phyloP scores from a whole-genome alignment of 805 yeast genomes.

The Candida railenensis region DNA sequence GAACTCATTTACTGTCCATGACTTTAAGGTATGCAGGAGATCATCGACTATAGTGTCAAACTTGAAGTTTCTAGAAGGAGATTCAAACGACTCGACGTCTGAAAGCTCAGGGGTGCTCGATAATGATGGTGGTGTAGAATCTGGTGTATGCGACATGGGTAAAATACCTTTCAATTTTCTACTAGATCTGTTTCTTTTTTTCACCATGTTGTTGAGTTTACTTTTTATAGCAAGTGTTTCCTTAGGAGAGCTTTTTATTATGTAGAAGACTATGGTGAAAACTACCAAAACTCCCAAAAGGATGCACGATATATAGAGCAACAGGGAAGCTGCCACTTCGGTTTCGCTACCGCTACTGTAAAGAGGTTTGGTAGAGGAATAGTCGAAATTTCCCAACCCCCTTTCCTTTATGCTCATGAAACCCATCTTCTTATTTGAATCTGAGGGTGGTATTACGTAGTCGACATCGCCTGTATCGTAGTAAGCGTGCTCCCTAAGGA shows the following conservation, averaged over 20 bases:
- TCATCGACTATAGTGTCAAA: conserved; percentile 2
- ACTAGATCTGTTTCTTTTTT: neutral
- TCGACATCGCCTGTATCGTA: conserved; percentile 27
- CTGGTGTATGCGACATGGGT: neutral
- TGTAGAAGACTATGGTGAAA: neutral
- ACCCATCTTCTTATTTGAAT: neutral
- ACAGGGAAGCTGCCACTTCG: no score
- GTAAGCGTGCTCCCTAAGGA: conserved; percentile 25
- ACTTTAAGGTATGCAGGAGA: conserved; percentile 2
- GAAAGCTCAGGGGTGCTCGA: conserved; percentile 4
- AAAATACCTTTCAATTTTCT: neutral
- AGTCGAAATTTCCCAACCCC: conserved; percentile 3
- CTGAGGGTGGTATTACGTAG: neutral
- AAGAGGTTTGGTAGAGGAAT: neutral
- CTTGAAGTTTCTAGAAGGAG: neutral
- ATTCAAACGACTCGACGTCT: neutral
- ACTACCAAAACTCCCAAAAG: neutral
- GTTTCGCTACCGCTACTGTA: no score
- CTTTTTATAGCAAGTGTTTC: neutral
- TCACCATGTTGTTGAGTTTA: neutral
- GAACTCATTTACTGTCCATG: conserved; percentile 1
- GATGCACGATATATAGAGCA: neutral
- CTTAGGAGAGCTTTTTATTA: neutral
- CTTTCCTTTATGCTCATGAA: neutral
- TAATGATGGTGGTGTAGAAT: conserved; percentile 2